Evolutionary conservation across 2,329 filamentous ascomycete genomes (phyloP), one percentile per base, ranked within the genome.

Genomic region (Ophiostoma populinum): DNA sequence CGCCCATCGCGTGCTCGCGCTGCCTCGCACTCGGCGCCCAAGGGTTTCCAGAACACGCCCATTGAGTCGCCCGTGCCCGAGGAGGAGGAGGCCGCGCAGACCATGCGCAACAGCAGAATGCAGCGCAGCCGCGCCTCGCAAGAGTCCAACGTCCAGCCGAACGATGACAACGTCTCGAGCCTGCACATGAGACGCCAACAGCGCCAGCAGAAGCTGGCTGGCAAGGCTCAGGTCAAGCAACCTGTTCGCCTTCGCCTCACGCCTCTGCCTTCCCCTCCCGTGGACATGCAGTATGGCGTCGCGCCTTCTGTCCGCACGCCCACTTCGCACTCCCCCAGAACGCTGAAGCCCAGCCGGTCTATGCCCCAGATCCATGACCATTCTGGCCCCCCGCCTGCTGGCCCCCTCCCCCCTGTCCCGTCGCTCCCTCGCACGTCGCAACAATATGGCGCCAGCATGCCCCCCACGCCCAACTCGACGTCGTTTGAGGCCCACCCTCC

Each of bases 151-250:
- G 12, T n/a, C 7, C 19, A 21, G 4, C 15, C 24, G n/a, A 26
- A 7, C 17, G 16, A 19, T 17, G 28, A 18, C 2, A 13, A 32
- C 1, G 32, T 26, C 10, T 35, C 36, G 4, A 39, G 31, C 11
- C 21, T 43, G 19, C 42, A 40, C 16, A 37, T 43, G 16, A 36
- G 41, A 2, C 31, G 40, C 7, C 37, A 40, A 20, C 36, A 42
- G 18, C 36, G 38, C 12, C 38, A 42, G 33, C 34, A 42, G 6
- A 42, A 34, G 12, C 30, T 40, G 8, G n/a, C 38, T 3, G 38
- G 32, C 7, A 37, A 39, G 15, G n/a, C 26, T 3, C 28, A 37
- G n/a, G 8, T 17, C 16, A 39, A 38, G 12, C 39, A 35, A 18
- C 36, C 34, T 17, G 31, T 39, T 18, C 34, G 36, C 13, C 33